These are phyloP conservation scores for Aspergillus fischeri DNA, from an alignment of 2,329 filamentous ascomycete genomes.

Conservation along the genomic window DNA sequence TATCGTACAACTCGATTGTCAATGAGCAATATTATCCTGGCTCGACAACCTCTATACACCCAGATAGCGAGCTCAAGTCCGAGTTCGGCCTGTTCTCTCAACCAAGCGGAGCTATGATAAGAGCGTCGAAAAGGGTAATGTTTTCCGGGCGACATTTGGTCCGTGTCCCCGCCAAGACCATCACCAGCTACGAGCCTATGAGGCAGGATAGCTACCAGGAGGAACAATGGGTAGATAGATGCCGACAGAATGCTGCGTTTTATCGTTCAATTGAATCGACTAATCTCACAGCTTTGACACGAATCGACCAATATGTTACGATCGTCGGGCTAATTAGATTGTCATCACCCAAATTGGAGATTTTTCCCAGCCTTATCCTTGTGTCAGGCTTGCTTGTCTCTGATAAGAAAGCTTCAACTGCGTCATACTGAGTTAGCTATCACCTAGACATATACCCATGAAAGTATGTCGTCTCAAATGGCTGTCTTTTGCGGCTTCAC, in stretches of 20 bases:
- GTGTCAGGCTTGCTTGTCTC: neutral
- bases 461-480: neutral
- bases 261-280: too few relatives aligned
- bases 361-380: neutral
- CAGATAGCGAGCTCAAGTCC: neutral
- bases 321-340: neutral
- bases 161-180: conserved; percentile 1
- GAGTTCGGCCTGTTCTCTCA: neutral
- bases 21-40: neutral
- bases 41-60: neutral
- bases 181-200: neutral
- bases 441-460: neutral
- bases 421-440: neutral
- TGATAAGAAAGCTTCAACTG: neutral
- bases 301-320: neutral
- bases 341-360: neutral
- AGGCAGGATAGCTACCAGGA: neutral
- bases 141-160: conserved; percentile 11
- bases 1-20: neutral
- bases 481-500: neutral
- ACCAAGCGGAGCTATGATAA: conserved; percentile 5
- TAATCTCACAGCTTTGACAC: too few relatives aligned
- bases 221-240: too few relatives aligned
- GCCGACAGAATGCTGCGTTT: neutral
- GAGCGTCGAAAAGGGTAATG: conserved; percentile 17